A percentile compares a stretch with the other conserved stretches of the same genome.
Conservation (phyloP, 768 basidiomycete species). For the Trametes punicea region DNA sequence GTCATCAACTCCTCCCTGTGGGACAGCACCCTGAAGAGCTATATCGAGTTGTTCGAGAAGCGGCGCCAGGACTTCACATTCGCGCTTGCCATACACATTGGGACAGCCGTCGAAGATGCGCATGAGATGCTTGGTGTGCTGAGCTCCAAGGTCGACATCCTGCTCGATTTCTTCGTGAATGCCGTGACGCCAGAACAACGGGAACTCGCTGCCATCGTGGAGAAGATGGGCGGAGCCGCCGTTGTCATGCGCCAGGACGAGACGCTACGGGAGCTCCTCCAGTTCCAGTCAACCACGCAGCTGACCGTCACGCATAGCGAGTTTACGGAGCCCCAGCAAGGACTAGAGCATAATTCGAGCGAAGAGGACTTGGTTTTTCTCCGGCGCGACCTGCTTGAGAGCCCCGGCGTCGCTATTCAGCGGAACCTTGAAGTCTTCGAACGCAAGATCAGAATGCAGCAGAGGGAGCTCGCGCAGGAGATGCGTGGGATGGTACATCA, state of each 20-base stretch:
- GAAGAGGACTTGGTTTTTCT: neutral
- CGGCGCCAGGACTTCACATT: constrained; percentile 28
- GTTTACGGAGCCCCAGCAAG: no score
- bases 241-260: neutral
- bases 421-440: constrained; percentile 43
- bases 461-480: constrained; percentile 35
- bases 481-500: constrained; percentile 28
- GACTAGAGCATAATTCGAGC: no score
- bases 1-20: constrained; percentile 29
- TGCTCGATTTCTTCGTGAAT: neutral
- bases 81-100: constrained; percentile 30
- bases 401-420: constrained; percentile 29
- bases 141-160: neutral
- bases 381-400: constrained; percentile 8
- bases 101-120: constrained; percentile 22
- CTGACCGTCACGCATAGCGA: neutral
- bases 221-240: neutral
- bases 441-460: constrained; percentile 44
- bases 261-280: neutral
- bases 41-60: constrained; percentile 21
- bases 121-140: constrained; percentile 20
- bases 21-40: constrained; percentile 23
- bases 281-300: neutral
- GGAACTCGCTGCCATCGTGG: neutral
- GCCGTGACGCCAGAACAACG: neutral